Conservation (phyloP, 805 yeast genomes). For the Kluyveromyces siamensis region DNA sequence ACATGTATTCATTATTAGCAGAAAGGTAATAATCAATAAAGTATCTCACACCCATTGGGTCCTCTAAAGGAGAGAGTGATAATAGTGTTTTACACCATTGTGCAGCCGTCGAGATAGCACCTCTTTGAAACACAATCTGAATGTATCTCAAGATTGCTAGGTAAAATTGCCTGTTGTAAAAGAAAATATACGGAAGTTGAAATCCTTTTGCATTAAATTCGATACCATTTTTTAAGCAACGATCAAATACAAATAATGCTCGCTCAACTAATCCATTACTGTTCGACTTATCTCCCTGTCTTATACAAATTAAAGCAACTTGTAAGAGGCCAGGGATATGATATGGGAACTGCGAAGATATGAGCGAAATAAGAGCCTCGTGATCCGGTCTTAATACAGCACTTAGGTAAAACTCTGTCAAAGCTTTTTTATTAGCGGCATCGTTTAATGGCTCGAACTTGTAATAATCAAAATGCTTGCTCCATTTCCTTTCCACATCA, state of each 20-base stretch:
- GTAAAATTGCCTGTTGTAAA: constrained; percentile 70
- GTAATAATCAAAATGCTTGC: constrained; percentile 43
- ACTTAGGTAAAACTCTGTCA: constrained; percentile 49
- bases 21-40: constrained; percentile 75
- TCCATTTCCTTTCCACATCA: constrained; percentile 28
- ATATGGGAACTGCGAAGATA: constrained; percentile 54
- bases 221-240: constrained; percentile 56
- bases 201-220: constrained; percentile 44
- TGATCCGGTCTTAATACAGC: constrained; percentile 73
- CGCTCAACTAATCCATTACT: constrained; percentile 70
- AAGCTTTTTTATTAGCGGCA: constrained; percentile 30
- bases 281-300: constrained; percentile 66
- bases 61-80: constrained; percentile 65
- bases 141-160: constrained; percentile 66
- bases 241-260: constrained; percentile 70
- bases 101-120: constrained; percentile 70
- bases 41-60: constrained; percentile 77
- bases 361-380: constrained; percentile 51
- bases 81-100: constrained; percentile 63
- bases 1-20: constrained; percentile 53
- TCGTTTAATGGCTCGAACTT: constrained; percentile 34
- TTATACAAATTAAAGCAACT: constrained; percentile 59
- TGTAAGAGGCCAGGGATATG: constrained; percentile 74
- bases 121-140: constrained; percentile 60
- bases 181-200: constrained; percentile 67